phyloP scores from a whole-genome alignment of 2,329 filamentous ascomycete genomes.

The Bipolaris bicolor region DNA sequence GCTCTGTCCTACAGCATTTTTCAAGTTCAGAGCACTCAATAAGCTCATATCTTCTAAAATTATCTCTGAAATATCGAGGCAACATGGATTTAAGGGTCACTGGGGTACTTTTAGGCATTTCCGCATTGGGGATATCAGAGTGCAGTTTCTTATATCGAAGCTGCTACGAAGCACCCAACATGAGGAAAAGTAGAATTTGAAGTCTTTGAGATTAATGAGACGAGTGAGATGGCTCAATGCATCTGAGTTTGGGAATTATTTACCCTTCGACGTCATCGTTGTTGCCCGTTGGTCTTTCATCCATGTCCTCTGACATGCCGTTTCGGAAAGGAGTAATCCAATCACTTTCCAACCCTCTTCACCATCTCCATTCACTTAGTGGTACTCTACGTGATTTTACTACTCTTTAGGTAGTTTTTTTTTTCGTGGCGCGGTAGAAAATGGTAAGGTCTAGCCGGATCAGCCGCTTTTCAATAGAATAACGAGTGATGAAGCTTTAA shows the following conservation, averaged over 20 bases:
- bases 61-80: neutral
- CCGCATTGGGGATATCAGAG: constrained; percentile 1
- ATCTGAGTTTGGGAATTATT: neutral
- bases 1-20: neutral
- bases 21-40: neutral
- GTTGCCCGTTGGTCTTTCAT: neutral
- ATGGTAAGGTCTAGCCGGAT: too few relatives aligned
- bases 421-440: too few relatives aligned
- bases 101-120: constrained; percentile 15
- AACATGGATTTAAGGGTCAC: neutral
- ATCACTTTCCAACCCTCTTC: neutral
- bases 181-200: neutral
- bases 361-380: neutral
- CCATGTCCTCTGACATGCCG: neutral
- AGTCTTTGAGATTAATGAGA: neutral
- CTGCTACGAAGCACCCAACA: neutral
- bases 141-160: constrained; percentile 2
- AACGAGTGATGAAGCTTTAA: too few relatives aligned
- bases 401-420: neutral
- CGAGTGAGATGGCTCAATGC: constrained; percentile 4
- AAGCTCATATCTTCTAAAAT: neutral
- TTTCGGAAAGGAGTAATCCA: neutral
- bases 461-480: too few relatives aligned
- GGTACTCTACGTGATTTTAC: neutral
- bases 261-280: constrained; percentile 1